Evolutionary conservation across 768 basidiomycete species (phyloP), one percentile per base, ranked within the genome.

Genomic region (Cyclocybe cylindracea): DNA sequence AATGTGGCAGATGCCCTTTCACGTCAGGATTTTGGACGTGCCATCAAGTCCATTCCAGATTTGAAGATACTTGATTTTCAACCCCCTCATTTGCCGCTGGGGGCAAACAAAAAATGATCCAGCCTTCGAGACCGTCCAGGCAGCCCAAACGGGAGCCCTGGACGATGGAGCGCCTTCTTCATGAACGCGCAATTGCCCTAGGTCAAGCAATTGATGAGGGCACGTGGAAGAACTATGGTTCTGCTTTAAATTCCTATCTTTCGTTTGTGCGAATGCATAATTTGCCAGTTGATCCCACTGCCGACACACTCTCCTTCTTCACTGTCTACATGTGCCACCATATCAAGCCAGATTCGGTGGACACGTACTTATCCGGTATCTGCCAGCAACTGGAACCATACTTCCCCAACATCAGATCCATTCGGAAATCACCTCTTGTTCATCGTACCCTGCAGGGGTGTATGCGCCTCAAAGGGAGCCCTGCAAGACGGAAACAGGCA

Each of bases 291-390:
- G 57, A 68, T 7, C 74, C 71, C 0, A 70, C 69, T 0, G 33
- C 44, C 0, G 68, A 76, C 39, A 74, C 73, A 0, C 44, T 78
- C 0, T 61, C 61, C 2, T 67, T 71, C 36, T 77, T 61, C 56
- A 57, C 60, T 1, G 61, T 68, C 4, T 78, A 60, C 55, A 74
- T 71, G 66, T 65, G 46, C 1, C 52, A 62, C 36, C 64, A 66
- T 50, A 72, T 78, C 43, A 55, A 70, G 35, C 73, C 76, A 0
- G 10, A 40, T 1, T 71, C 74, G 0, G 66, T 74, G 7, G 53
- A 60, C 29, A 47, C 56, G 0, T 78, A 78, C 56, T 62, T 78
- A 0, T 74, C 73, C 0, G 73, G 75, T 0, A 74, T 76, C 8
- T 64, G 60, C 44, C 63, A 62, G 19, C 60, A 68, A 33, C 66